A percentile compares a stretch with the other conserved stretches of the same genome.
Evolutionary conservation across 176 grass and related monocot genomes (phyloP).

Genomic region (Carex kokanica): DNA sequence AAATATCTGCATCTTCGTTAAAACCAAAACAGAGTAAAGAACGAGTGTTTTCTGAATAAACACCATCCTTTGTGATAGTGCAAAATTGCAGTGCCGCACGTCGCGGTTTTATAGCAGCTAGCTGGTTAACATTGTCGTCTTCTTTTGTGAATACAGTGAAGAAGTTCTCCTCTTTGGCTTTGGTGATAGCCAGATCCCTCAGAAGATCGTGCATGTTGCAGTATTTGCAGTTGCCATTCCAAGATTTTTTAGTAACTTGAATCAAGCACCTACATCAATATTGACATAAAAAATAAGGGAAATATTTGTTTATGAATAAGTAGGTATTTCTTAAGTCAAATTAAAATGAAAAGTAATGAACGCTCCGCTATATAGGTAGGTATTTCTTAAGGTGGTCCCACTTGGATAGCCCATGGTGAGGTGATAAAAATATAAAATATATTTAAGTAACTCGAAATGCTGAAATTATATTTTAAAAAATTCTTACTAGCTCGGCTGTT

Average conservation of each 20-base stretch:
- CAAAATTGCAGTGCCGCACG: neutral
- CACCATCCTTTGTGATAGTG: neutral
- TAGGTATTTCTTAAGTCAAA: neutral
- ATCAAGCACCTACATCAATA: neutral
- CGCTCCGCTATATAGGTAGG: too few relatives aligned
- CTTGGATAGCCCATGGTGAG: too few relatives aligned
- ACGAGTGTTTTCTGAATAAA: neutral
- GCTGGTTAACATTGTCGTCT: neutral
- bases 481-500: too few relatives aligned
- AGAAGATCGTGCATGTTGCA: neutral
- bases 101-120: too few relatives aligned
- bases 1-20: too few relatives aligned
- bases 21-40: neutral
- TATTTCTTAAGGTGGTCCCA: too few relatives aligned
- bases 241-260: neutral
- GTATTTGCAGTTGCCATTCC: neutral
- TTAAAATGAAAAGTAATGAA: too few relatives aligned
- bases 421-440: too few relatives aligned
- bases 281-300: neutral
- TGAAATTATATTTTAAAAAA: too few relatives aligned
- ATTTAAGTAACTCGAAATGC: too few relatives aligned
- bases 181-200: neutral
- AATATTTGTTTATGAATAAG: too few relatives aligned
- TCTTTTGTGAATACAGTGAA: neutral
- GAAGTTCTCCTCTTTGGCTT: conserved; percentile 3